Conservation (phyloP, 2,329 filamentous ascomycete genomes). For the Sporothrix inflata region DNA sequence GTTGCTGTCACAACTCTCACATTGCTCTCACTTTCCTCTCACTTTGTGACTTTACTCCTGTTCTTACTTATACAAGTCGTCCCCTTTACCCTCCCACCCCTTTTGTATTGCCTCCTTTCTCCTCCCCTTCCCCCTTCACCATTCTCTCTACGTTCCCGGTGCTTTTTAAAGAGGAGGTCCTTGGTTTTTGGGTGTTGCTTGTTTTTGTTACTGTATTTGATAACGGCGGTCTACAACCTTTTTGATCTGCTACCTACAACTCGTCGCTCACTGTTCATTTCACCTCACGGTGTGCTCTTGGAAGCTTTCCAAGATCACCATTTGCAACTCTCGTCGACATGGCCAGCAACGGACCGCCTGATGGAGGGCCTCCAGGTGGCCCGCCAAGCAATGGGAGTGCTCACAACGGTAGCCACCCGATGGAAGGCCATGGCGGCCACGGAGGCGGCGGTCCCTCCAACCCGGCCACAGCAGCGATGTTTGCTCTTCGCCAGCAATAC, state of each 20-base stretch:
- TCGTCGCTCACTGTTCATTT: background rate
- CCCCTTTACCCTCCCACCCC: background rate
- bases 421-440: constrained; percentile 5
- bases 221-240: background rate
- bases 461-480: background rate
- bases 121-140: background rate
- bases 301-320: background rate
- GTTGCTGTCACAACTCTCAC: background rate
- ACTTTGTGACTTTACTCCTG: background rate
- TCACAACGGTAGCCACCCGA: background rate
- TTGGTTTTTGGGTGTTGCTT: background rate
- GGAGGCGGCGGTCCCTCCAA: background rate
- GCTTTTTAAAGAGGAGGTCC: background rate
- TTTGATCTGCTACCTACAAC: background rate
- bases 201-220: no score
- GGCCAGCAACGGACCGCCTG: constrained; percentile 4
- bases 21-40: background rate
- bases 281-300: background rate
- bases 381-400: background rate
- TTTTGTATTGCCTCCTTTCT: background rate
- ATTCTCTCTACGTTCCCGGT: background rate
- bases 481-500: constrained; percentile 1
- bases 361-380: background rate
- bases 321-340: background rate
- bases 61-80: background rate